Evolutionary conservation across 2,329 filamentous ascomycete species (phyloP).

Genomic region (Aspergillus transmontanensis): DNA sequence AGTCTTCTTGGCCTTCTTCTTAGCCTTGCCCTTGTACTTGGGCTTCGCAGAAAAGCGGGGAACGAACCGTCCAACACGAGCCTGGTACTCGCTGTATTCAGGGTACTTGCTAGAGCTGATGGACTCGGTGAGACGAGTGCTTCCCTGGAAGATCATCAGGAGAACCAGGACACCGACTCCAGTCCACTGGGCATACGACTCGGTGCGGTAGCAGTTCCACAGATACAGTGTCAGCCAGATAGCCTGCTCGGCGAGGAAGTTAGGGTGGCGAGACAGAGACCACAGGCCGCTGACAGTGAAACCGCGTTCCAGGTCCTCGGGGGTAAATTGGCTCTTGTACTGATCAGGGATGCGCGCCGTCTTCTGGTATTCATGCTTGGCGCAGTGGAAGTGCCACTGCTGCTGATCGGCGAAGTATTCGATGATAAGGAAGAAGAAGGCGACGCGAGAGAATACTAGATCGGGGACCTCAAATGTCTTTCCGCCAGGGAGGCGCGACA

Average conservation of each 20-base stretch:
- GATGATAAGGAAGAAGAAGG: conserved; percentile 62
- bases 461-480: conserved; percentile 62
- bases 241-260: conserved; percentile 88
- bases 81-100: conserved; percentile 84
- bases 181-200: conserved; percentile 76
- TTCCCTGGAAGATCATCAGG: conserved; percentile 82
- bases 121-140: conserved; percentile 82
- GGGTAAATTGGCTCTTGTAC: conserved; percentile 56
- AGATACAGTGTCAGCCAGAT: conserved; percentile 88
- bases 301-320: conserved; percentile 82
- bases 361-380: conserved; percentile 74
- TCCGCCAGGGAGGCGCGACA: conserved; percentile 62
- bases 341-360: conserved; percentile 68
- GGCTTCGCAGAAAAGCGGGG: conserved; percentile 54
- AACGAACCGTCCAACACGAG: conserved; percentile 79
- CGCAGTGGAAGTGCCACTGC: conserved; percentile 86
- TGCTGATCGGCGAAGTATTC: conserved; percentile 87
- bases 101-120: conserved; percentile 82
- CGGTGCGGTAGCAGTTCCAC: conserved; percentile 78
- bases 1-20: conserved; percentile 19
- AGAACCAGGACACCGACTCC: conserved; percentile 69
- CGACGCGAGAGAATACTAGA: conserved; percentile 55
- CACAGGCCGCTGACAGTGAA: conserved; percentile 85
- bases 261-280: conserved; percentile 88
- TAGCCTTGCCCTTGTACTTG: conserved; percentile 31